phyloP scores from a whole-genome alignment of 23 red algal genomes.

The Gracilaria vermiculophylla region DNA sequence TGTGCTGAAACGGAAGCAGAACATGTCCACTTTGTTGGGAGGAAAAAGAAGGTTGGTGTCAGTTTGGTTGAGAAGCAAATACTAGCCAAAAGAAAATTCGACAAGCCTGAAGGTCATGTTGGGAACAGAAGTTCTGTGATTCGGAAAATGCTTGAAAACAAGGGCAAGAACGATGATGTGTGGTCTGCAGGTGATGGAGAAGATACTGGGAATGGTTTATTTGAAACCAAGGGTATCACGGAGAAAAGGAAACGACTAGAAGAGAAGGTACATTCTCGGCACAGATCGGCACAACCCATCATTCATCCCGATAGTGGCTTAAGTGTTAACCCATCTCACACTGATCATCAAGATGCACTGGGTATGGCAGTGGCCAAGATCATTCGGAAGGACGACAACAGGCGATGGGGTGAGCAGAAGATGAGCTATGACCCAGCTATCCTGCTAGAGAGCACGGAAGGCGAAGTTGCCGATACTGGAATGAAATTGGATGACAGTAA shows the following conservation, averaged over 20 bases:
- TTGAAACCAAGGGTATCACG: not conserved
- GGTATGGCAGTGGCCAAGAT: conserved; percentile 46
- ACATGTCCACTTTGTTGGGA: not conserved
- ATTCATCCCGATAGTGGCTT: conserved; percentile 33
- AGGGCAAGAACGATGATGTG: conserved; percentile 13
- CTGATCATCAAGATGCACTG: conserved; percentile 48
- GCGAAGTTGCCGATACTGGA: conserved; percentile 27
- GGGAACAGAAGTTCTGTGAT: conserved; percentile 49
- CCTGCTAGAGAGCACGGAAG: conserved; percentile 45
- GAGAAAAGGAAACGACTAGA: conserved; percentile 22
- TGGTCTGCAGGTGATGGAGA: conserved; percentile 1
- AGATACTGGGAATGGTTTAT: not conserved
- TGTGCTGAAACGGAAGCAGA: not conserved
- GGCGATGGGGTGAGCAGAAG: conserved; percentile 37
- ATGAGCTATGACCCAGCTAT: conserved; percentile 62
- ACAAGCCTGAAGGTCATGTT: conserved; percentile 44
- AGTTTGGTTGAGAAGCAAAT: conserved; percentile 22
- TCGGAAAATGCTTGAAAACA: not conserved
- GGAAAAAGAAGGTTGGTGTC: conserved; percentile 29
- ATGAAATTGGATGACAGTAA: conserved; percentile 30
- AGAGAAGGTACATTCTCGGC: not conserved
- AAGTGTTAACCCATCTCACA: conserved; percentile 53
- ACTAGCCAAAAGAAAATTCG: conserved; percentile 44
- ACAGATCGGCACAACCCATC: not conserved
- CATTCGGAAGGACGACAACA: conserved; percentile 32